A percentile compares a stretch with the other conserved stretches of the same genome.
Evolutionary conservation across 257 asterid genomes (phyloP).

Genomic region (Cruciata laevipes): DNA sequence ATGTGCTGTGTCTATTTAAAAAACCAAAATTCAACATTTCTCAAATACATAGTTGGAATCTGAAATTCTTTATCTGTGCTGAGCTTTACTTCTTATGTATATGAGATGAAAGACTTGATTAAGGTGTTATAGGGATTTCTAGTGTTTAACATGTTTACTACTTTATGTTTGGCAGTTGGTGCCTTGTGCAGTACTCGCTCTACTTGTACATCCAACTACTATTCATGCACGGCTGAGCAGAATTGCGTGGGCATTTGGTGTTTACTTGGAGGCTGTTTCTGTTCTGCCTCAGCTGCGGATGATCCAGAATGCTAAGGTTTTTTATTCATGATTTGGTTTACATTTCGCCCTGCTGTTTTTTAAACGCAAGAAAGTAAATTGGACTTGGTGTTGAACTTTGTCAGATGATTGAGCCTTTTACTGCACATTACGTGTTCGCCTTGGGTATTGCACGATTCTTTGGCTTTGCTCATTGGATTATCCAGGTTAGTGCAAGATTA

Average conservation of each 20-base stretch:
- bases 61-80: background rate
- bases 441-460: constrained; percentile 77
- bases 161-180: constrained; percentile 32
- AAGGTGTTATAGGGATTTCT: background rate
- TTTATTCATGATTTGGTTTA: background rate
- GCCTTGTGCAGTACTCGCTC: constrained; percentile 56
- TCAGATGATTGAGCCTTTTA: constrained; percentile 89
- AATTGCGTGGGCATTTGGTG: constrained; percentile 75
- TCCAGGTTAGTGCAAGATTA: constrained; percentile 45
- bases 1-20: background rate
- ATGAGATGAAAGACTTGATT: background rate
- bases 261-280: constrained; percentile 71
- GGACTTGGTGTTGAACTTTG: background rate
- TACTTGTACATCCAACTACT: constrained; percentile 59
- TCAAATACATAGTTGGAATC: background rate
- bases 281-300: constrained; percentile 88
- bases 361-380: background rate
- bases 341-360: background rate
- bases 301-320: constrained; percentile 90
- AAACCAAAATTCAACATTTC: too few relatives aligned
- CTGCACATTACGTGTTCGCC: constrained; percentile 89
- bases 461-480: constrained; percentile 90
- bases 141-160: background rate
- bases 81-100: background rate
- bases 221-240: constrained; percentile 33